Evolutionary conservation across 768 basidiomycete species (phyloP).

Genomic region (Boletales sp.): DNA sequence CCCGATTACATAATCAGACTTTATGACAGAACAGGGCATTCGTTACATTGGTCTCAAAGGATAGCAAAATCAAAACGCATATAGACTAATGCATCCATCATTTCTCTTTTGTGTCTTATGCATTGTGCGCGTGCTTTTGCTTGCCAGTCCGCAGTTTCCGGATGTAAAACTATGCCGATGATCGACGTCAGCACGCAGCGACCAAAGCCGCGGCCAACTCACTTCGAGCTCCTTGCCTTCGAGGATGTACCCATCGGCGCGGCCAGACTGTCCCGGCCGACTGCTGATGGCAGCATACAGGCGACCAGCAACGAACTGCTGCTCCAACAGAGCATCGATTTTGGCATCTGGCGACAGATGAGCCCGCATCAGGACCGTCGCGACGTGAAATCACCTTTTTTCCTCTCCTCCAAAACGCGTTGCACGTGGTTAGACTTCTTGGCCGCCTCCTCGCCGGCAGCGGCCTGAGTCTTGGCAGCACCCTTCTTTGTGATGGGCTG

Average conservation of each 20-base stretch:
- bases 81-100: background rate
- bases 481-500: conserved; percentile 92
- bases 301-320: conserved; percentile 92
- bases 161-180: conserved; percentile 73
- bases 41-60: background rate
- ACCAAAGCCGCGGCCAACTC: conserved; percentile 12
- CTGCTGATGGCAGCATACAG: conserved; percentile 91
- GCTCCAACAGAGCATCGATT: conserved; percentile 84
- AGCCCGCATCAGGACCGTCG: conserved; percentile 11
- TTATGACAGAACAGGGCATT: background rate
- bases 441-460: conserved; percentile 48
- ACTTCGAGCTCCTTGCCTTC: conserved; percentile 99
- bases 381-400: conserved; percentile 64
- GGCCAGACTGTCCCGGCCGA: conserved; percentile 95
- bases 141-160: conserved; percentile 91
- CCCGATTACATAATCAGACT: conserved; percentile 21
- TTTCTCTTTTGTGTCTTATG: conserved; percentile 26
- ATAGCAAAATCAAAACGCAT: conserved; percentile 5
- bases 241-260: conserved; percentile 94
- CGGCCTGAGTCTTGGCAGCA: conserved; percentile 47
- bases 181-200: conserved; percentile 19
- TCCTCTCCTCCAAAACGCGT: conserved; percentile 83
- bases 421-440: conserved; percentile 91
- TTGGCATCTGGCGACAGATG: conserved; percentile 63
- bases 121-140: conserved; percentile 81